Base-by-base conservation (phyloP, 2,329 filamentous ascomycete genomes). In the Coleophoma crateriformis region DNA sequence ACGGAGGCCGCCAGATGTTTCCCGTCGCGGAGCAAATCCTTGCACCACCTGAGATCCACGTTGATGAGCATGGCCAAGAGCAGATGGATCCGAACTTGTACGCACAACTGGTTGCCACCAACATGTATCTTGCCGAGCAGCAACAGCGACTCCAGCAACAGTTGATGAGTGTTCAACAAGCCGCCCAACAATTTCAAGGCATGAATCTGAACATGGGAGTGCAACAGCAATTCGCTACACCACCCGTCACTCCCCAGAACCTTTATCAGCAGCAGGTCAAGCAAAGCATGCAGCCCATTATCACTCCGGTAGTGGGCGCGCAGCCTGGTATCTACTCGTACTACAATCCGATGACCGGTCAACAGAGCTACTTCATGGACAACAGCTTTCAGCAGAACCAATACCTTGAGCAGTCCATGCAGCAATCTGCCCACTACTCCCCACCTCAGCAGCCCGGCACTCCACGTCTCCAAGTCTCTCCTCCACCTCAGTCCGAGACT, bases 91-190 rank as follows among this genome's bases (percentile, higher is more conserved):
- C 91, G 47, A 85, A 82, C 53, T 69, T 95, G 47, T 94, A 96
- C 58, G 88, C 90, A 47, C 90, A 96, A 69, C 77, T 97, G 56
- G 81, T 96, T 63, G 87, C 90, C 50, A 95, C 90, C 62, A 96
- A 96, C 68, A 73, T 94, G 66, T 95, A 95, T 64, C 79, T 99
- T 46, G 90, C 90, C 38, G 90, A 96, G 65, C 91, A 96, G 71
- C 92, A 97, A 71, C 90, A 96, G 72, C 87, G 88, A 56, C 82
- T 97, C 47, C 91, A 97, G 71, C 91, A 96, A 71, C 90, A 97
- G 71, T 79, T 97, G 58, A 81, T 90, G 59, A 88, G 75, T 57
- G 83, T 96, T 20, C 94, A 92, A 62, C 84, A 85, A 47, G 87
- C 88, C 35, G 87, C 89, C 52, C 87, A 90, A 69, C 87, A 91